A percentile compares a stretch with the other conserved stretches of the same genome.
Evolutionary conservation across 371 early-diverging fungal genomes (phyloP).

Genomic region (Mucor circinelloides): DNA sequence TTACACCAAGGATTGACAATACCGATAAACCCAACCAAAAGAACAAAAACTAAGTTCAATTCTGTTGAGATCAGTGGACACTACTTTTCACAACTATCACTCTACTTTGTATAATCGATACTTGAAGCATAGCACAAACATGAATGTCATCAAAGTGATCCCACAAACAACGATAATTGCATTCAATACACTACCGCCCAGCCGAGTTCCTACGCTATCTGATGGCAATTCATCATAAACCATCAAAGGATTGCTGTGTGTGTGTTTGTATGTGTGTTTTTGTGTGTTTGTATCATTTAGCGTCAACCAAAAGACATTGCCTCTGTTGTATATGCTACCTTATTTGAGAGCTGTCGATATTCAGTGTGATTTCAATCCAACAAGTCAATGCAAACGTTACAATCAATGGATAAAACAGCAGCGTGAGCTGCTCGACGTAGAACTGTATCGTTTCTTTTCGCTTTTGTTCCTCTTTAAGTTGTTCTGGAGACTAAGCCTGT

Average conservation of each 20-base stretch:
- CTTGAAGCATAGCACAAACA: slow-evolving; percentile 28
- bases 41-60: slow-evolving; percentile 13
- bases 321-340: background rate
- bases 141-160: slow-evolving; percentile 18
- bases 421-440: slow-evolving; percentile 23
- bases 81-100: background rate
- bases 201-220: slow-evolving; percentile 13
- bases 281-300: too few species aligned
- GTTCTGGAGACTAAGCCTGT: background rate
- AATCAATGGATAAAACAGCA: slow-evolving; percentile 25
- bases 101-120: slow-evolving; percentile 27
- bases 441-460: slow-evolving; percentile 15
- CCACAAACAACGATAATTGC: slow-evolving; percentile 16
- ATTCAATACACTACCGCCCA: slow-evolving; percentile 25
- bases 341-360: slow-evolving; percentile 11
- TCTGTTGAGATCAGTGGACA: background rate
- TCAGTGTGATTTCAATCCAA: slow-evolving; percentile 22
- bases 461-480: background rate
- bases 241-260: slow-evolving; percentile 16
- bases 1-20: slow-evolving; percentile 23
- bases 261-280: too few species aligned
- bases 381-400: slow-evolving; percentile 21
- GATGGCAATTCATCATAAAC: slow-evolving; percentile 16
- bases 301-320: background rate
- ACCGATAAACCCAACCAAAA: slow-evolving; percentile 32